Base-by-base conservation (phyloP, 192 early-diverging fungal genomes). In the Backusella psychrophila region DNA sequence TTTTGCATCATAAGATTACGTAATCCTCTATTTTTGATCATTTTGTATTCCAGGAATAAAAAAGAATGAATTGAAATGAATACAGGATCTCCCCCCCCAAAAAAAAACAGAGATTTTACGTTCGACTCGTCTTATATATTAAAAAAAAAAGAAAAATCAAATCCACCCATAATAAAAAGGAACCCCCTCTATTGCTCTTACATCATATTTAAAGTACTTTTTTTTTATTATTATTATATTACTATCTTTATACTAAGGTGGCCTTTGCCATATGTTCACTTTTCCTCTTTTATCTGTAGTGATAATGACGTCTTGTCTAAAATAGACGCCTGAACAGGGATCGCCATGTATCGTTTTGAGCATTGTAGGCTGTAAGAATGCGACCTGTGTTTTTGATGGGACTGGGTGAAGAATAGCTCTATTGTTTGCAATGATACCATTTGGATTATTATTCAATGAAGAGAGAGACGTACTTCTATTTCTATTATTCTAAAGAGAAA, bases 301-400 rank as follows among this genome's bases (percentile, higher is more conserved):
- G n/a, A 82, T 77, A 65, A 82, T 76, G 66, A 59, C 70, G n/a
- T 82, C 81, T 63, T 82, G 77, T 52, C 81, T 70, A 73, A 76
- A 82, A 49, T 76, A 76, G 41, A 82, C 41, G 9, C 74, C 77
- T 15, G 76, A 71, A 69, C 74, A 79, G 17, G 81, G 81, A 56
- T 82, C 81, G 15, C 77, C 77, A 73, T 82, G 81, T 29, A 82
- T 68, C 7, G 77, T 77, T 33, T 79, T 75, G 11, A 82, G 71
- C 66, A 73, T 74, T 2, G 75, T 52, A 36, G 81, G 81, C 31
- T 82, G 81, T 29, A 82, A 66, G n/a, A 76, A 72, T 12, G 81
- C 81, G 33, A 82, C 81, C 21, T 76, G 65, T 12, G 53, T 73
- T 36, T 82, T 82, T 19, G 78, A 66, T 17, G 71, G 41, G 17